Evolutionary conservation across 1,139 yeast species (phyloP).

Genomic region (Kurtzmaniella natalensis): DNA sequence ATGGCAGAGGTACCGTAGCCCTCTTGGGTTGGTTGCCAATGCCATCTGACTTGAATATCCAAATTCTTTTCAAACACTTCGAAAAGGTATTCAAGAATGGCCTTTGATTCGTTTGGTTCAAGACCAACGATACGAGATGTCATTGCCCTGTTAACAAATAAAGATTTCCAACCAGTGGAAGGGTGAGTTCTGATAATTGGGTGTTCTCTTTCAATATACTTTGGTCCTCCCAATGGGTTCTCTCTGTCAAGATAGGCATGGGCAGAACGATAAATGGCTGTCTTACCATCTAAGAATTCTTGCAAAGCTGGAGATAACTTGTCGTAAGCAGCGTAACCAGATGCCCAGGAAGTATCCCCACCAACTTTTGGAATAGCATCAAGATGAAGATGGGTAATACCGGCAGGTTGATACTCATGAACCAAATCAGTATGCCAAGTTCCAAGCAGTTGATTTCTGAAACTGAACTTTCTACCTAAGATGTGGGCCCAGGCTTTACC

Average conservation of each 20-base stretch:
- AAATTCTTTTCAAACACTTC: slow-evolving; percentile 39
- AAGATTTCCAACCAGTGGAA: slow-evolving; percentile 51
- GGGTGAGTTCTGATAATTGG: slow-evolving; percentile 50
- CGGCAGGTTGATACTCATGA: slow-evolving; percentile 46
- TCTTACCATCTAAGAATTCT: slow-evolving; percentile 44
- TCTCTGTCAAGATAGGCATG: slow-evolving; percentile 37
- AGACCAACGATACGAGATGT: slow-evolving; percentile 42
- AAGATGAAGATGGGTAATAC: slow-evolving; percentile 43
- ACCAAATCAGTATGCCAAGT: slow-evolving; percentile 47
- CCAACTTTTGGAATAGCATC: slow-evolving; percentile 44
- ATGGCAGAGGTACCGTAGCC: slow-evolving; percentile 20
- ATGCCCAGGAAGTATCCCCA: slow-evolving; percentile 49
- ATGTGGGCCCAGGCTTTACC: slow-evolving; percentile 18
- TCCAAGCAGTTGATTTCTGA: slow-evolving; percentile 5
- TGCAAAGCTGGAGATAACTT: slow-evolving; percentile 47
- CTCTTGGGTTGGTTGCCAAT: slow-evolving; percentile 18
- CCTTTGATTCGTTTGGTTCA: slow-evolving; percentile 33
- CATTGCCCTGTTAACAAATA: slow-evolving; percentile 42
- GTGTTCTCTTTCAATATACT: slow-evolving; percentile 38
- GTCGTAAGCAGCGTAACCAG: slow-evolving; percentile 49
- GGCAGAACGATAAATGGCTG: slow-evolving; percentile 42
- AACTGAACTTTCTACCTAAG: slow-evolving; percentile 18
- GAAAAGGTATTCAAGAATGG: slow-evolving; percentile 36
- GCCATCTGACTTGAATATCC: slow-evolving; percentile 29
- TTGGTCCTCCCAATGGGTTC: slow-evolving; percentile 41